Conservation (phyloP, 2,329 filamentous ascomycete genomes). For the Aspergillus neotritici region DNA sequence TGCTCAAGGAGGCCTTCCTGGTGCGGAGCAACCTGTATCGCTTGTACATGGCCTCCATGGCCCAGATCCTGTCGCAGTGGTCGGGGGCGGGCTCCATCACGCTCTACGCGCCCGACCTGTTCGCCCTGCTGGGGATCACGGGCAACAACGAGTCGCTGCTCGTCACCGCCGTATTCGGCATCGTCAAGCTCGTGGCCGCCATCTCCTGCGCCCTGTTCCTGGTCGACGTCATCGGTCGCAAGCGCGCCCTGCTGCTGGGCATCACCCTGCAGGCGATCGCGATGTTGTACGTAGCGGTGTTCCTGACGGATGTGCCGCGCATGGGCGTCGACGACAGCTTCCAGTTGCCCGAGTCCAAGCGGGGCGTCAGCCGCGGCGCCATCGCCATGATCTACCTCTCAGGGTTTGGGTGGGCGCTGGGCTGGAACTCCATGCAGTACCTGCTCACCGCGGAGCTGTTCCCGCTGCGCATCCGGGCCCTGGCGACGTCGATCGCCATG, state of each 20-base stretch:
- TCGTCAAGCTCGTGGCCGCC: constrained; percentile 64
- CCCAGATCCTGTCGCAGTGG: constrained; percentile 71
- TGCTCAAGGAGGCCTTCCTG: constrained; percentile 63
- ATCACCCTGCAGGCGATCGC: constrained; percentile 56
- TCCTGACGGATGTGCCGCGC: constrained; percentile 58
- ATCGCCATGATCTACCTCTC: constrained; percentile 69
- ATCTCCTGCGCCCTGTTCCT: constrained; percentile 69
- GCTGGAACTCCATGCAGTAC: constrained; percentile 74
- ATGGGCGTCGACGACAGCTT: constrained; percentile 47
- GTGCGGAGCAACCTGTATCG: constrained; percentile 66
- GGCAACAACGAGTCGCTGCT: constrained; percentile 65
- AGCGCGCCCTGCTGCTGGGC: constrained; percentile 57
- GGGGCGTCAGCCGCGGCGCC: constrained; percentile 55
- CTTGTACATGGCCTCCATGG: constrained; percentile 61
- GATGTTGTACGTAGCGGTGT: constrained; percentile 59
- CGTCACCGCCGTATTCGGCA: constrained; percentile 68
- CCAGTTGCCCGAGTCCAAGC: constrained; percentile 45
- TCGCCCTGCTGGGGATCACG: constrained; percentile 63
- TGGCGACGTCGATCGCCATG: constrained; percentile 68
- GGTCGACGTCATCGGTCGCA: constrained; percentile 72
- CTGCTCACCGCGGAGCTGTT: constrained; percentile 73
- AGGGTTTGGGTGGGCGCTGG: constrained; percentile 63
- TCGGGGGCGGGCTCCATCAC: constrained; percentile 69
- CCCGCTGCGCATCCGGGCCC: constrained; percentile 65
- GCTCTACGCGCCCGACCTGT: constrained; percentile 69